Conservation (phyloP, 1,139 yeast genomes). For the Suzukiozyma palmioleophila region DNA sequence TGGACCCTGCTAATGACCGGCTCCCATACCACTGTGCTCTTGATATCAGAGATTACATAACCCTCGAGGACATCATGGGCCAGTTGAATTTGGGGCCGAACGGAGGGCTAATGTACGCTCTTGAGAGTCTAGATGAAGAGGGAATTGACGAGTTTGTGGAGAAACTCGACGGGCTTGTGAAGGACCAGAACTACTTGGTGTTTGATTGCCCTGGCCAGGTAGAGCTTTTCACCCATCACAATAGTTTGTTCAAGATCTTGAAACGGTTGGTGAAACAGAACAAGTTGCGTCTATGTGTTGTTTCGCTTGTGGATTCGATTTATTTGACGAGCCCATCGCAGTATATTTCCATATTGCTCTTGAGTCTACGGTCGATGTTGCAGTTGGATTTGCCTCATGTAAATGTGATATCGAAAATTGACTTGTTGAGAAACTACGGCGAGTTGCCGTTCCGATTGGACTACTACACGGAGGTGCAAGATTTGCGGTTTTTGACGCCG, state of each 20-base stretch:
- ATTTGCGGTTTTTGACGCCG: constrained; percentile 65
- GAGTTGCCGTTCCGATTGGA: constrained; percentile 67
- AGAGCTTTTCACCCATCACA: constrained; percentile 45
- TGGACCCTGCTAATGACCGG: constrained; percentile 93
- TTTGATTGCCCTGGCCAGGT: constrained; percentile 78
- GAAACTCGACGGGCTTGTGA: constrained; percentile 51
- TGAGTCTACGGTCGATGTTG: constrained; percentile 68
- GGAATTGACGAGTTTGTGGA: constrained; percentile 55
- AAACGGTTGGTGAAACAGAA: constrained; percentile 37
- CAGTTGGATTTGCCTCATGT: constrained; percentile 44
- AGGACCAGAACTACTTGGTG: constrained; percentile 64
- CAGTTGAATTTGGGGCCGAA: constrained; percentile 84
- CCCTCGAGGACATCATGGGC: constrained; percentile 86
- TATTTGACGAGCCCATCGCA: constrained; percentile 86
- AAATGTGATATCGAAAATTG: constrained; percentile 75
- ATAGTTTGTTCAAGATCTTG: constrained; percentile 34
- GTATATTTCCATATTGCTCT: constrained; percentile 75
- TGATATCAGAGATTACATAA: constrained; percentile 84
- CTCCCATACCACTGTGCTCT: constrained; percentile 78
- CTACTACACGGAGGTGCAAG: constrained; percentile 90
- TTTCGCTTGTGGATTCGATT: constrained; percentile 81
- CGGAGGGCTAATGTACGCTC: constrained; percentile 88
- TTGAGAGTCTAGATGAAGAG: constrained; percentile 54
- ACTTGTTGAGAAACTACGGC: constrained; percentile 62
- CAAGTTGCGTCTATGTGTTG: constrained; percentile 77